Evolutionary conservation across 345 rosid genomes (phyloP).

Genomic region (Diplotaxis tenuifolia): DNA sequence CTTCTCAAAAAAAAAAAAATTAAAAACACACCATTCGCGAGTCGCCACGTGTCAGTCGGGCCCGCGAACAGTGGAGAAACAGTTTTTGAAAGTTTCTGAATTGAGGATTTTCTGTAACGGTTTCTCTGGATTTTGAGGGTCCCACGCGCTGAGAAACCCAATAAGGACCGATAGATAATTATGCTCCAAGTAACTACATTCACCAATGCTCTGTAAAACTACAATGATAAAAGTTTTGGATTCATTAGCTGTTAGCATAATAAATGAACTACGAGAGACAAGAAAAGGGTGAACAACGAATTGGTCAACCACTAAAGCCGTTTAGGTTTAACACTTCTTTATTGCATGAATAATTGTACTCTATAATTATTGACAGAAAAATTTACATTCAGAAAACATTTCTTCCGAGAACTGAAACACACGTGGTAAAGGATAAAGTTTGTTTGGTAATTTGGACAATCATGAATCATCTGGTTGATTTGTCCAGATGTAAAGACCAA

Average conservation of each 20-base stretch:
- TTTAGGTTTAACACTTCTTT: slow-evolving; percentile 26
- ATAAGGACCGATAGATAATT: too few relatives aligned
- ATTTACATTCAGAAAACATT: not conserved
- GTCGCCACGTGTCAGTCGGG: too few relatives aligned
- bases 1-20: too few relatives aligned
- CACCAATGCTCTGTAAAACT: not conserved
- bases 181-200: too few relatives aligned
- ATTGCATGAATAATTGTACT: slow-evolving; percentile 24
- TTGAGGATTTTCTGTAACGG: too few relatives aligned
- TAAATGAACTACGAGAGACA: not conserved
- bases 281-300: slow-evolving; percentile 26
- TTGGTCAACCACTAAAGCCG: slow-evolving; percentile 30
- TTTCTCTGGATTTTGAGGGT: too few relatives aligned
- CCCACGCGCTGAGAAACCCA: too few relatives aligned
- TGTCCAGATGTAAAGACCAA: not conserved
- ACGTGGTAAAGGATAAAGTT: not conserved
- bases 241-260: not conserved
- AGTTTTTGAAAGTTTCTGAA: too few relatives aligned
- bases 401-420: not conserved
- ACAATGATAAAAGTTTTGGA: not conserved
- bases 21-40: too few relatives aligned
- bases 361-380: not conserved
- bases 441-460: not conserved
- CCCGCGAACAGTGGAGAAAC: too few relatives aligned
- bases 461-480: too few relatives aligned